These are phyloP conservation scores for Ramaria rubella DNA, from an alignment of 768 basidiomycete species.

Conservation along the genomic window DNA sequence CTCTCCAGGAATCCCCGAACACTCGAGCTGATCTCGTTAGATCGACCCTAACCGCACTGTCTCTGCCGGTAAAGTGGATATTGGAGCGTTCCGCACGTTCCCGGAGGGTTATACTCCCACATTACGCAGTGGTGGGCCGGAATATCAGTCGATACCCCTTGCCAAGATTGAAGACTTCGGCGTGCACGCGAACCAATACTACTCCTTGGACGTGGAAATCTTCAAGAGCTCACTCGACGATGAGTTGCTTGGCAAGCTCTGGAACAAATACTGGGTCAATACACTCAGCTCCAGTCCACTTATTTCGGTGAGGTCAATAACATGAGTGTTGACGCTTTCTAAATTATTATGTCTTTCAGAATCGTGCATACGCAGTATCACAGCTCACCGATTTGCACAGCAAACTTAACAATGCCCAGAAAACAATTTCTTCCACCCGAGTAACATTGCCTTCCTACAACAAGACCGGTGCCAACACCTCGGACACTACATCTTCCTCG, in stretches of 20 bases:
- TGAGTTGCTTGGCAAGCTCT: constrained; percentile 80
- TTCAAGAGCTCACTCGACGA: constrained; percentile 91
- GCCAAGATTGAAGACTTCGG: constrained; percentile 99
- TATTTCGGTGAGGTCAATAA: constrained; percentile 60
- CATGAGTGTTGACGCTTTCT: neutral
- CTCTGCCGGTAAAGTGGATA: constrained; percentile 97
- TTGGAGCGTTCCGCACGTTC: constrained; percentile 97
- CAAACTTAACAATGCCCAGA: constrained; percentile 74
- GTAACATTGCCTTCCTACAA: constrained; percentile 48
- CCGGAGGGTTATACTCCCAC: constrained; percentile 92
- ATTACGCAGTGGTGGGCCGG: constrained; percentile 50
- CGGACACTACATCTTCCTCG: constrained; percentile 6
- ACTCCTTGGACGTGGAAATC: constrained; percentile 87
- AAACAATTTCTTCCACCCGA: constrained; percentile 50
- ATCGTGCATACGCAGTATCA: constrained; percentile 87
- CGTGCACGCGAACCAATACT: constrained; percentile 95
- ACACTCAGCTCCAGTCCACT: constrained; percentile 90
- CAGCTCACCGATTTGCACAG: constrained; percentile 87
- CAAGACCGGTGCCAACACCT: constrained; percentile 6
- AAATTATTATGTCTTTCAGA: constrained; percentile 41
- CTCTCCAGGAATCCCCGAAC: neutral
- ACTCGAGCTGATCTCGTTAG: constrained; percentile 31
- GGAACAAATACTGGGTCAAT: constrained; percentile 99
- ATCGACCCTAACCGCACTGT: constrained; percentile 98
- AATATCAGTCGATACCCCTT: constrained; percentile 95